Evolutionary conservation across 2,329 filamentous ascomycete species (phyloP), one percentile per base, ranked within the genome.

Genomic region (Talaromyces islandicus): DNA sequence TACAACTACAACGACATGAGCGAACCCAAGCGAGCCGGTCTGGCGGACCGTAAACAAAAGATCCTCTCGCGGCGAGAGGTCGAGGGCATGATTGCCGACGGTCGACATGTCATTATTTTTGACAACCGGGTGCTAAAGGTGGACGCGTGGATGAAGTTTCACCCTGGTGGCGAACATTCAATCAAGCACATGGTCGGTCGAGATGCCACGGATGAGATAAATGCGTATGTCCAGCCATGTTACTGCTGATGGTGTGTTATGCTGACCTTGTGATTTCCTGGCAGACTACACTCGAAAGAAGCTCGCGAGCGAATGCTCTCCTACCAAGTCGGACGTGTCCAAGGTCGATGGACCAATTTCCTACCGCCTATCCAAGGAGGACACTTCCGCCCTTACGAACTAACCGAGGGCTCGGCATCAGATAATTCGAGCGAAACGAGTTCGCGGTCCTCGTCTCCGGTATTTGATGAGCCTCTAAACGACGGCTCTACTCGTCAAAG

Each of bases 201-300:
- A 76, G 92, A 96, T 84, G 93, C 91, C 56, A 97, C 93, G 11
- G 92, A 97, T 74, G 94, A 97, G 76, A 88, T 97, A 63, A 91
- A 88, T 73, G 90, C 88, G 91, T 97, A 83, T 56, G 88, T 80
- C 54, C 21, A n/a, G 4, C 19, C 7, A 10, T 29, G 17, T 30
- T 52, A 32, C 50, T 29, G 6, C 24, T 19, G 4, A 11, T 24
- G 21, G n/a, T 21, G 54, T 21, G 11, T 46, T 12, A 3, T 21
- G n/a, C 43, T 46, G 43, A 46, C 29, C 64, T 67, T 60, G 65
- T 59, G 19, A 55, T 64, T 63, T 30, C 12, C 17, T 27, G 10
- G 17, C 41, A 63, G 91, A 46, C 80, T 97, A 32, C 94, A 99
- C 74, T 97, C 93, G 0, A 67, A 78, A 48, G 89, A 92, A 70